phyloP scores from a whole-genome alignment of 768 basidiomycete genomes.

The Termitomyces titanicus region DNA sequence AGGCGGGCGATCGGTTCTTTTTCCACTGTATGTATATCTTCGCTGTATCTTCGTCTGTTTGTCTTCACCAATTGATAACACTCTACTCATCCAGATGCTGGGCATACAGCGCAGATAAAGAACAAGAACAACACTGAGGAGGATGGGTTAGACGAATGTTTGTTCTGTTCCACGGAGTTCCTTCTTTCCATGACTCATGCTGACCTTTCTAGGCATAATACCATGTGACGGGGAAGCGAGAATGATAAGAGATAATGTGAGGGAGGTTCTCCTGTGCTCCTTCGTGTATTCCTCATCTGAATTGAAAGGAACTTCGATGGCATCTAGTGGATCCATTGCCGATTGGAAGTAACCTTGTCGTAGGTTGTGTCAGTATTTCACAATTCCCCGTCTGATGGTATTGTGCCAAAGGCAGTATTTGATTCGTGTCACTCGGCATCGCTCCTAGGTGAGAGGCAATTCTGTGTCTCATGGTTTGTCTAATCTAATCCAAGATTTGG shows the following conservation, averaged over 20 bases:
- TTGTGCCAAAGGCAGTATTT: not conserved
- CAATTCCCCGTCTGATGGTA: no score
- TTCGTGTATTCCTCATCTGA: not conserved
- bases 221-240: constrained; percentile 20
- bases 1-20: constrained; percentile 48
- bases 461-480: not conserved
- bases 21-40: constrained; percentile 46
- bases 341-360: not conserved
- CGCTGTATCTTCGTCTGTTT: not conserved
- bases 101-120: constrained; percentile 44
- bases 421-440: not conserved
- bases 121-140: constrained; percentile 43
- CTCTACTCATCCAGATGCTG: constrained; percentile 33
- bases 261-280: not conserved
- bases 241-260: not conserved
- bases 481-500: not conserved
- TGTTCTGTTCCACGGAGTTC: constrained; percentile 2
- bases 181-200: not conserved
- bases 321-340: not conserved
- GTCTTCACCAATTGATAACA: not conserved
- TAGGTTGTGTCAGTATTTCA: not conserved
- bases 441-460: not conserved
- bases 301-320: not conserved
- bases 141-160: constrained; percentile 54
- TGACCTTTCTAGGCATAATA: constrained; percentile 27